Evolutionary conservation across 208 protist genomes (phyloP), one percentile per base, ranked within the genome.

Genomic region (Wallacemonas sp.): DNA sequence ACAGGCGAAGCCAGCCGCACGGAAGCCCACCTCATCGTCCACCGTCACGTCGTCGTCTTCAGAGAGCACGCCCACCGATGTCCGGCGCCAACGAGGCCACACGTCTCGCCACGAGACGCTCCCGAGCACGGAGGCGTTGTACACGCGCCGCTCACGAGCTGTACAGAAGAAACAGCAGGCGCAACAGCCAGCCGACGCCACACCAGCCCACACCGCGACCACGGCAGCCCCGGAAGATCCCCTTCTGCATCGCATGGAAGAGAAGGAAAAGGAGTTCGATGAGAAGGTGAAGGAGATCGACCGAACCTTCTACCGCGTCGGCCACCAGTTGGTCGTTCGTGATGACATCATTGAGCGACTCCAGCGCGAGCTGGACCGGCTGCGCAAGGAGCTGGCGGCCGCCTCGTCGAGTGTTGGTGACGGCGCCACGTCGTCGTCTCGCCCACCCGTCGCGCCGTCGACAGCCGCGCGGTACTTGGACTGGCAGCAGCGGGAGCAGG

Each of bases 211-310:
- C 36, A 41, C 9, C 36, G 36, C 14, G 36, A 41, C 36, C 36
- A 17, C 14, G 36, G 14, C 36, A 41, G 6, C 9, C 36, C 9
- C 14, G 9, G 36, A 49, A 24, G 87, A 93, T 39, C 68, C 81
- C 4, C 56, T 92, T 12, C 64, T 88, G 29, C 62, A 65, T 32
- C 67, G 77, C 19, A 70, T 92, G 72, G 61, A 68, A n/a, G 74
- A 74, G 41, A 88, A 88, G 55, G 86, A 93, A 49, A 76, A 67
- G 58, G 76, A 81, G 49, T 93, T 95, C 66, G 86, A 95, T 46
- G 68, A 76, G 1, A 83, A 88, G 60, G 84, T 95, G 23, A 61
- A 78, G n/a, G 78, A 83, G 19, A 87, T 95, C 56, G 81, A 93
- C 49, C 56, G 88, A 48, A 93, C 83, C 23, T 87, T 95, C 21